Percentiles rank a stretch among this genome's conserved stretches.
phyloP scores from a whole-genome alignment of 495 filamentous ascomycete genomes.

The Articulospora tetracladia region DNA sequence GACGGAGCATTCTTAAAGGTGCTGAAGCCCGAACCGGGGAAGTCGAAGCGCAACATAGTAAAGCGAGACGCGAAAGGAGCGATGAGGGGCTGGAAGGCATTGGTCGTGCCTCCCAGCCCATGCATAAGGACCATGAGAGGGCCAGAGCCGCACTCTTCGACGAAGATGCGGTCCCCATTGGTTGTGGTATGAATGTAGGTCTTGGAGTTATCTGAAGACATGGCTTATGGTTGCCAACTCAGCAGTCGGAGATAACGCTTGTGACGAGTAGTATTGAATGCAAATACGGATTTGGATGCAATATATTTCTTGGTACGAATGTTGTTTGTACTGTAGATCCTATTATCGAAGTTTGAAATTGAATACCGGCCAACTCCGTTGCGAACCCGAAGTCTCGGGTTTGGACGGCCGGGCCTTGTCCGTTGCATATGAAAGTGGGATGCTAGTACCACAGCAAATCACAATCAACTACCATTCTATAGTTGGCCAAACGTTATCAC shows the following conservation, averaged over 20 bases:
- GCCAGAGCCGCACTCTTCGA: slow-evolving; percentile 13
- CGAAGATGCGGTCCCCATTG: not conserved
- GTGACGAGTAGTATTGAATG: not conserved
- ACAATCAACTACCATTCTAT: not conserved
- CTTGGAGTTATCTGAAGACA: slow-evolving; percentile 5
- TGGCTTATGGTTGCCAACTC: not conserved
- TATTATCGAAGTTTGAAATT: no score
- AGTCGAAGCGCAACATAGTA: slow-evolving; percentile 16
- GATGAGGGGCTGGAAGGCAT: slow-evolving; percentile 15
- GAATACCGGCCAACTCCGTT: not conserved
- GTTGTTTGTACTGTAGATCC: no score
- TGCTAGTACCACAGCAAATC: not conserved
- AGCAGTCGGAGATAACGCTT: not conserved
- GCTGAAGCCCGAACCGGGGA: slow-evolving; percentile 16
- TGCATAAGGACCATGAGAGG: slow-evolving; percentile 15
- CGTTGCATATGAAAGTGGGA: not conserved
- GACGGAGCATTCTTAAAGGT: slow-evolving; percentile 14
- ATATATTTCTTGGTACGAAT: no score
- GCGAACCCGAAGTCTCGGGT: not conserved
- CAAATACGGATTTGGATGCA: no score
- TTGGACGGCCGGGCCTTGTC: not conserved
- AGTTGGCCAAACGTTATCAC: not conserved
- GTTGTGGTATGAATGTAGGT: slow-evolving; percentile 11
- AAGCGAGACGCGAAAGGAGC: slow-evolving; percentile 7
- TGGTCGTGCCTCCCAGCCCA: slow-evolving; percentile 18